Conservation (phyloP, 2,329 filamentous ascomycete genomes). For the Tolypocladium guangdongense region DNA sequence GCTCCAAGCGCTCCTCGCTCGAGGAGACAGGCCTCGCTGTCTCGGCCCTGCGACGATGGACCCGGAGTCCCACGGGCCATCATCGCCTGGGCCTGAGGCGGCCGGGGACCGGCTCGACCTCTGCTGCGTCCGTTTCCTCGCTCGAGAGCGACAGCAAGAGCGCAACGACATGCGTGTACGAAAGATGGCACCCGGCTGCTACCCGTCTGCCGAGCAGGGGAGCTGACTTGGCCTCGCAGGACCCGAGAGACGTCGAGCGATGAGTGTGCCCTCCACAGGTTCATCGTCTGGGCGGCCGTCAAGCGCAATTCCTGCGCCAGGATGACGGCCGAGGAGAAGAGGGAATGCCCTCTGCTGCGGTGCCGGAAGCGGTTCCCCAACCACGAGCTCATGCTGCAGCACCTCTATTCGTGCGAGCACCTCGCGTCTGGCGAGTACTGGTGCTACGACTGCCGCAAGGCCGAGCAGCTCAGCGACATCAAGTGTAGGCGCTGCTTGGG, state of each 20-base stretch:
- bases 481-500: constrained; percentile 37
- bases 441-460: constrained; percentile 42
- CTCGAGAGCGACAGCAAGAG: constrained; percentile 3
- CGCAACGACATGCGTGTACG: constrained; percentile 6
- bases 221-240: constrained; percentile 15
- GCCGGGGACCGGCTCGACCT: constrained; percentile 1
- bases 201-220: neutral
- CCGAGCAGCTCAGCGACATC: constrained; percentile 41
- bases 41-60: constrained; percentile 5
- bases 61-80: constrained; percentile 4
- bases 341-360: constrained; percentile 40
- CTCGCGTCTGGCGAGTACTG: constrained; percentile 41
- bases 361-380: constrained; percentile 38
- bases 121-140: constrained; percentile 3
- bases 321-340: constrained; percentile 35
- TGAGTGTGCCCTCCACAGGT: constrained; percentile 41
- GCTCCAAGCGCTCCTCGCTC: constrained; percentile 4
- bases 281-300: constrained; percentile 46
- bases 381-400: constrained; percentile 44
- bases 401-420: constrained; percentile 29
- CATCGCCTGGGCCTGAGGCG: constrained; percentile 5
- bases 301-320: constrained; percentile 38
- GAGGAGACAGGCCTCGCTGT: constrained; percentile 6
- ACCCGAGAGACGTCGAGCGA: constrained; percentile 32
- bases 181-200: neutral